Conservation (phyloP, 1,284 basidiomycete species). For the Sporisorium iseilematis-ciliati region DNA sequence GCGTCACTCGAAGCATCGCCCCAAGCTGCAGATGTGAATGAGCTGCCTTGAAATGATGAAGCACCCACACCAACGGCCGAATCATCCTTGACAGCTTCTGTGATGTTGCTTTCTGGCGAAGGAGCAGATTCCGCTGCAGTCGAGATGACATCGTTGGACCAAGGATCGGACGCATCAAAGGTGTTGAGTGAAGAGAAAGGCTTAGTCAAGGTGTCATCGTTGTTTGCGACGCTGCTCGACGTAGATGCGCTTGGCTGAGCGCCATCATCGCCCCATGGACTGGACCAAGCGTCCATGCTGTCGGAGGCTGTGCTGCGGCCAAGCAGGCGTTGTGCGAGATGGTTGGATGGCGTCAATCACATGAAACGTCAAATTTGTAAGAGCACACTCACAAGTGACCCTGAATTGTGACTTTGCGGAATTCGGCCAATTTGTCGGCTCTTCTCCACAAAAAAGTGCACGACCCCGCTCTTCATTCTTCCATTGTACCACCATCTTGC, state of each 20-base stretch:
- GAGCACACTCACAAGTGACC: not conserved
- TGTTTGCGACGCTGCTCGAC: not conserved
- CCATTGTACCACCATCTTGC: not conserved
- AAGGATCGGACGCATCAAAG: slow-evolving; percentile 42
- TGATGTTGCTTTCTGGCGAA: not conserved
- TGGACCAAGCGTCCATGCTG: slow-evolving; percentile 51
- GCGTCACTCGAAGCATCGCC: slow-evolving; percentile 1
- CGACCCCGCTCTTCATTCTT: not conserved
- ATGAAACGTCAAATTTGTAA: slow-evolving; percentile 1
- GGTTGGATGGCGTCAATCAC: not conserved
- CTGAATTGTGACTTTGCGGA: slow-evolving; percentile 6
- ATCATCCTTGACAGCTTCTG: not conserved
- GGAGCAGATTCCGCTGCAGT: slow-evolving; percentile 1
- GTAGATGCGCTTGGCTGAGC: not conserved
- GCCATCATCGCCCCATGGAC: slow-evolving; percentile 43
- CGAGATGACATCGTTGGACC: slow-evolving; percentile 19
- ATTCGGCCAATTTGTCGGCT: slow-evolving; percentile 8
- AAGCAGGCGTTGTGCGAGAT: not conserved
- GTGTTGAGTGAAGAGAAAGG: slow-evolving; percentile 24
- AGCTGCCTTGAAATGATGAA: not conserved
- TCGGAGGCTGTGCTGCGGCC: not conserved
- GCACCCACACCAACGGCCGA: not conserved
- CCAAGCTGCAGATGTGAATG: slow-evolving; percentile 4
- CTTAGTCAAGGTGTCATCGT: not conserved
- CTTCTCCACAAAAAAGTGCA: slow-evolving; percentile 6